Percentiles rank a stretch among this genome's conserved stretches.
Conservation (phyloP, 306 rosid genomes). For the Ziziphus jujuba region DNA sequence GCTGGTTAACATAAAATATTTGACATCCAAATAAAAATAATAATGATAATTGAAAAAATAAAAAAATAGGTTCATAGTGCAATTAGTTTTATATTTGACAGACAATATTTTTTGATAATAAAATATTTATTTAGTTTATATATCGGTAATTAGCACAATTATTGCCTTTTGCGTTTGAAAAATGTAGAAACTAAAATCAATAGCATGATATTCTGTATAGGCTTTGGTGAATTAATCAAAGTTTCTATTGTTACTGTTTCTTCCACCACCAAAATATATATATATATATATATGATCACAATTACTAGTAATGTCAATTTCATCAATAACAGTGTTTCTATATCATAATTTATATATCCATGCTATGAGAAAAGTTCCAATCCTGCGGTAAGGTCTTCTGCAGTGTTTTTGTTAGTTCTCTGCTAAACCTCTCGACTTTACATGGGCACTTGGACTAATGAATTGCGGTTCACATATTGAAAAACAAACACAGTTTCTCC, state of each 20-base stretch:
- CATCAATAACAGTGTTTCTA: conserved; percentile 44
- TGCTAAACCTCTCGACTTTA: conserved; percentile 81
- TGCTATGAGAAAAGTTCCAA: conserved; percentile 61
- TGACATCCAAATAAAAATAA: too few relatives aligned
- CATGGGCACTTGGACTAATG: conserved; percentile 85
- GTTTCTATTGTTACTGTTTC: background rate
- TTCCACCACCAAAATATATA: conserved; percentile 24
- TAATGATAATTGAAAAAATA: too few relatives aligned
- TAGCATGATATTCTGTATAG: conserved; percentile 6
- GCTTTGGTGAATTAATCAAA: conserved; percentile 17
- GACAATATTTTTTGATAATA: too few relatives aligned
- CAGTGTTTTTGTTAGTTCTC: conserved; percentile 81
- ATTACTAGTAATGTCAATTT: conserved; percentile 13
- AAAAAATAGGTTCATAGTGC: too few relatives aligned
- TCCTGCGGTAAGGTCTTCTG: conserved; percentile 95
- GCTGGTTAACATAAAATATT: too few relatives aligned
- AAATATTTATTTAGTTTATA: too few relatives aligned
- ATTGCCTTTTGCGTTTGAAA: background rate
- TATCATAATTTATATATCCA: conserved; percentile 29
- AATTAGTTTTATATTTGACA: too few relatives aligned
- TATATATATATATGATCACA: conserved; percentile 28
- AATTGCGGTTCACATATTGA: conserved; percentile 96
- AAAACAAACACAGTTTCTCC: conserved; percentile 62
- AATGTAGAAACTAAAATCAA: conserved; percentile 1
- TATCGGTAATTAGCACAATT: too few relatives aligned